phyloP scores from a whole-genome alignment of 1,284 basidiomycete genomes.

The Earliella scabrosa region DNA sequence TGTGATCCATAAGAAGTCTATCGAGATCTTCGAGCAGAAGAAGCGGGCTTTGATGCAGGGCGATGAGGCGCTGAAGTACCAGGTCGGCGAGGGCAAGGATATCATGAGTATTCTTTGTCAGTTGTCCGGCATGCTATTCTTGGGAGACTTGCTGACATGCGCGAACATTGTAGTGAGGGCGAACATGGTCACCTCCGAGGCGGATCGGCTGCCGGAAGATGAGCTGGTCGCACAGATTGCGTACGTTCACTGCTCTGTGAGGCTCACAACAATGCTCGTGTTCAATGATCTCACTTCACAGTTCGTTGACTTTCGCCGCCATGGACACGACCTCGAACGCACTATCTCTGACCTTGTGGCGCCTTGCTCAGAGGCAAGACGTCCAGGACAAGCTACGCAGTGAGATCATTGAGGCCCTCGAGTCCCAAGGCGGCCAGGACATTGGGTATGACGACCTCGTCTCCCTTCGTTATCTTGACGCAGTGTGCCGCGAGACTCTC shows the following conservation, averaged over 20 bases:
- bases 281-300: neutral
- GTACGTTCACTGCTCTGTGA: constrained; percentile 3
- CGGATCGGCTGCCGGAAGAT: constrained; percentile 15
- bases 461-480: constrained; percentile 23
- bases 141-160: neutral
- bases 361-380: constrained; percentile 12
- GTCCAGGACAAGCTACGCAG: constrained; percentile 11
- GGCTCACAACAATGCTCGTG: neutral
- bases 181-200: constrained; percentile 11
- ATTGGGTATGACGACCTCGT: constrained; percentile 22
- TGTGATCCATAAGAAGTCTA: constrained; percentile 18
- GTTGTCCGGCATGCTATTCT: neutral
- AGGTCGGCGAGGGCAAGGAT: constrained; percentile 27
- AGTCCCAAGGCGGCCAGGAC: constrained; percentile 8
- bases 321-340: constrained; percentile 24
- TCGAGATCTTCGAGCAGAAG: constrained; percentile 24
- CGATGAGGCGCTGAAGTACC: constrained; percentile 18
- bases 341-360: constrained; percentile 12
- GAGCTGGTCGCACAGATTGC: constrained; percentile 22
- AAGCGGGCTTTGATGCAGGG: constrained; percentile 19
- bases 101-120: constrained; percentile 30
- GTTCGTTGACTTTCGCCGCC: constrained; percentile 16
- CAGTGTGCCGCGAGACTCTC: constrained; percentile 17
- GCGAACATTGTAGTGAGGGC: constrained; percentile 11
- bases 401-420: constrained; percentile 1